Conservation (phyloP, 78 protist genomes). For the Corallochytrium limacisporum region DNA sequence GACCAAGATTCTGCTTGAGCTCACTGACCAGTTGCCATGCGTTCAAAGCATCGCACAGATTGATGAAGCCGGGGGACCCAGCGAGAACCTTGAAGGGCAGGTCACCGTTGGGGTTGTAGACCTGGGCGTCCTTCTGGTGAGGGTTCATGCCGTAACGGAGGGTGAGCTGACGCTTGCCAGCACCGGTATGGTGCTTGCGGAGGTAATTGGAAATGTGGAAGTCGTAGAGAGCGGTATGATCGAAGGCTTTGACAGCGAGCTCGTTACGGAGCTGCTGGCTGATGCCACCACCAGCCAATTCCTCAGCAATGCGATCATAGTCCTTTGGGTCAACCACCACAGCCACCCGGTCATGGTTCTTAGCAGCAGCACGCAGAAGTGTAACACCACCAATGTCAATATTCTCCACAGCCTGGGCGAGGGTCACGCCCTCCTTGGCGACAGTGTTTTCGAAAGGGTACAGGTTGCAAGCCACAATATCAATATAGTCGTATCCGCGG, state of each 20-base stretch:
- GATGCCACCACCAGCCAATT: slow-evolving; percentile 10
- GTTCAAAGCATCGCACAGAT: slow-evolving; percentile 64
- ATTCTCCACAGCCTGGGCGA: slow-evolving; percentile 53
- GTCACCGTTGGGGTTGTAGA: background rate
- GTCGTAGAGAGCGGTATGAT: slow-evolving; percentile 63
- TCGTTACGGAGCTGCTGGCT: slow-evolving; percentile 28
- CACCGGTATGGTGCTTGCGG: background rate
- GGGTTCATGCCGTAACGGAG: slow-evolving; percentile 45
- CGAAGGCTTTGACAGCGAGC: slow-evolving; percentile 59
- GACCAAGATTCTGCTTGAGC: slow-evolving; percentile 16
- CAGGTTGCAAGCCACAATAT: slow-evolving; percentile 52
- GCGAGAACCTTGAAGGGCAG: slow-evolving; percentile 21
- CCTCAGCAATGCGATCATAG: slow-evolving; percentile 12
- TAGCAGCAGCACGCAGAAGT: slow-evolving; percentile 41
- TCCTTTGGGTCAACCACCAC: slow-evolving; percentile 21
- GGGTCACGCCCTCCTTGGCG: slow-evolving; percentile 13
- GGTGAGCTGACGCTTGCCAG: slow-evolving; percentile 7
- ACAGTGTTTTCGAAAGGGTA: slow-evolving; percentile 53
- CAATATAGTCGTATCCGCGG: slow-evolving; percentile 6
- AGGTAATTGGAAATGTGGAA: slow-evolving; percentile 41
- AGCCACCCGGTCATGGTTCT: slow-evolving; percentile 29
- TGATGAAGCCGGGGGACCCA: slow-evolving; percentile 66
- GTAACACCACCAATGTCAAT: slow-evolving; percentile 68
- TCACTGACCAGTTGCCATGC: slow-evolving; percentile 49
- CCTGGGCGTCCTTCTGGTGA: slow-evolving; percentile 36